These are phyloP conservation scores for Tilletia caries DNA, from an alignment of 1,284 basidiomycete species.

Conservation along the genomic window DNA sequence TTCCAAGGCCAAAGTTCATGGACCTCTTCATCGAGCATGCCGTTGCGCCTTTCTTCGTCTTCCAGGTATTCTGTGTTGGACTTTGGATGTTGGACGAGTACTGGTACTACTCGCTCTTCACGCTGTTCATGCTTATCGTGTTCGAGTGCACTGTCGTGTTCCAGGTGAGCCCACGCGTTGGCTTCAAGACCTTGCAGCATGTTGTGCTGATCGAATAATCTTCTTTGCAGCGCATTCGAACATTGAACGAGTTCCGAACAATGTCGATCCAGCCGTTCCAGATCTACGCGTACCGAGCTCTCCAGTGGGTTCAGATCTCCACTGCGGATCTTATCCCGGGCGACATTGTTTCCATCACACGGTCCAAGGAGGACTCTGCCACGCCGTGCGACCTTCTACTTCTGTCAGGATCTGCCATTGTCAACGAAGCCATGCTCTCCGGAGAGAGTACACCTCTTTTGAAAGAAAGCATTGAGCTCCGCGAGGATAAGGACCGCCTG, in stretches of 20 bases:
- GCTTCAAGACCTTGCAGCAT: not conserved
- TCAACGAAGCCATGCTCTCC: conserved; percentile 53
- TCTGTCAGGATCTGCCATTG: conserved; percentile 43
- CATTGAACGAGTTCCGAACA: conserved; percentile 52
- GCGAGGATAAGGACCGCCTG: conserved; percentile 41
- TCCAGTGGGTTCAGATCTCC: conserved; percentile 41
- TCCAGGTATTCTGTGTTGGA: conserved; percentile 53
- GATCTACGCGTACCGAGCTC: conserved; percentile 46
- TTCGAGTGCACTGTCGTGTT: conserved; percentile 53
- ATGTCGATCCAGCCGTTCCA: conserved; percentile 53
- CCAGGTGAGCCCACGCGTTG: conserved; percentile 14
- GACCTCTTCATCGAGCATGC: conserved; percentile 53
- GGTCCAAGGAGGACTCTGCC: conserved; percentile 51
- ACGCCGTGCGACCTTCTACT: conserved; percentile 48
- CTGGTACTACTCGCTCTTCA: conserved; percentile 53
- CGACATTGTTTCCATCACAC: conserved; percentile 49
- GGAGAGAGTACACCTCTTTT: conserved; percentile 52
- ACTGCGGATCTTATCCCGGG: conserved; percentile 49
- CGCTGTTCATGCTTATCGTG: conserved; percentile 51
- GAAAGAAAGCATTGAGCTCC: conserved; percentile 51
- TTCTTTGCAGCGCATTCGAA: conserved; percentile 46
- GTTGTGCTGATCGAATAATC: not conserved
- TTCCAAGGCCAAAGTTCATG: conserved; percentile 48
- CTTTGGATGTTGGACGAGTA: conserved; percentile 54
- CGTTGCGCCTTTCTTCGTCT: conserved; percentile 53